Percentiles rank a stretch among this genome's conserved stretches.
These are phyloP conservation scores for Eutrema japonicum DNA, from an alignment of 345 rosid genomes.

Conservation along the genomic window DNA sequence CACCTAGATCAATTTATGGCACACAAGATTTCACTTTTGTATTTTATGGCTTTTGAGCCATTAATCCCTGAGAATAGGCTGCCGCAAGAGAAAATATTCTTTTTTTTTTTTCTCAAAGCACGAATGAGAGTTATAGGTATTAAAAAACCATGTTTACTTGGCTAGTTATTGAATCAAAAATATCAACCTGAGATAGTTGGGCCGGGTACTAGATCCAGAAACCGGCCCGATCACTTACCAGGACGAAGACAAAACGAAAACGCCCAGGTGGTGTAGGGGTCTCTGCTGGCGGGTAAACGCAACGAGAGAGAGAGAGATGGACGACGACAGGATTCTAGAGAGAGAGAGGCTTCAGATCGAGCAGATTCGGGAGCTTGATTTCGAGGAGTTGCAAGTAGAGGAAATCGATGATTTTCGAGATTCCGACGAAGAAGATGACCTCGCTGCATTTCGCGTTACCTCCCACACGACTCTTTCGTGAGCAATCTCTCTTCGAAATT, in stretches of 20 bases:
- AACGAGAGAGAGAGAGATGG: slow-evolving; percentile 53
- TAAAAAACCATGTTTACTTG: too few relatives aligned
- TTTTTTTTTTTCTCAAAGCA: too few relatives aligned
- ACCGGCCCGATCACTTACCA: background rate
- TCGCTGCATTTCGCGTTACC: slow-evolving; percentile 50
- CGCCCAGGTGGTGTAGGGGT: slow-evolving; percentile 4
- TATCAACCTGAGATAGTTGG: slow-evolving; percentile 2
- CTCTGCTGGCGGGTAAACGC: slow-evolving; percentile 33
- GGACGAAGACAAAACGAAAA: background rate
- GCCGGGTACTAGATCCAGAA: slow-evolving; percentile 10
- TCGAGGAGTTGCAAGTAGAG: slow-evolving; percentile 84
- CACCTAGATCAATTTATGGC: too few relatives aligned
- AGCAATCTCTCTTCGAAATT: background rate
- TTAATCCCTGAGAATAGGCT: too few relatives aligned
- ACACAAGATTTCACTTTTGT: too few relatives aligned
- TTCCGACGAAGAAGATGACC: slow-evolving; percentile 60
- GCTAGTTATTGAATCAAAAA: too few relatives aligned
- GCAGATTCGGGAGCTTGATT: slow-evolving; percentile 86
- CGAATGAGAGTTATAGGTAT: too few relatives aligned
- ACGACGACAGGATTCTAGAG: slow-evolving; percentile 55
- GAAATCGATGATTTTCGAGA: slow-evolving; percentile 68
- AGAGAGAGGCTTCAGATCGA: slow-evolving; percentile 83
- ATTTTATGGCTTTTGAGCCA: too few relatives aligned
- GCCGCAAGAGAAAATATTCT: too few relatives aligned
- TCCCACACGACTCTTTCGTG: slow-evolving; percentile 43